phyloP scores from a whole-genome alignment of 257 asterid species.

The Jacaranda mimosifolia region DNA sequence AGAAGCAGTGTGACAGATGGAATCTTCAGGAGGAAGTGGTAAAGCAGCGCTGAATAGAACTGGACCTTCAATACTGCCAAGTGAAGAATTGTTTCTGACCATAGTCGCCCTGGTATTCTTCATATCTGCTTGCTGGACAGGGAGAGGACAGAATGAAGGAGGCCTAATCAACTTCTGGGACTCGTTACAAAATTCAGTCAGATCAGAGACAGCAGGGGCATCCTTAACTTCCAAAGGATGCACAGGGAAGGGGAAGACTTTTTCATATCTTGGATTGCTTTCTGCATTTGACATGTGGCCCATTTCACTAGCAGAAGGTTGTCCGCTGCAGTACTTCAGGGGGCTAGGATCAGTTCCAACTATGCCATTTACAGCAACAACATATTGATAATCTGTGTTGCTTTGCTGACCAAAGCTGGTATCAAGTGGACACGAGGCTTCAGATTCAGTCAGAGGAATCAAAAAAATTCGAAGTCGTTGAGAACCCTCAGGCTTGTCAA shows the following conservation, averaged over 20 bases:
- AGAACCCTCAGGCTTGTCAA: conserved; percentile 62
- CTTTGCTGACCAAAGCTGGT: conserved; percentile 48
- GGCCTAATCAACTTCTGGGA: conserved; percentile 42
- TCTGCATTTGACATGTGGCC: conserved; percentile 48
- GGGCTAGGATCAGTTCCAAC: conserved; percentile 51
- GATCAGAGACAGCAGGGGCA: conserved; percentile 44
- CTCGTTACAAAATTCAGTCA: conserved; percentile 34
- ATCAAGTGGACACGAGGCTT: conserved; percentile 45
- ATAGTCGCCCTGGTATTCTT: conserved; percentile 34
- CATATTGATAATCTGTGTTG: conserved; percentile 63
- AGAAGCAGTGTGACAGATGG: conserved; percentile 37
- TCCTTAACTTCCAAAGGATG: conserved; percentile 48
- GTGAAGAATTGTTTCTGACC: conserved; percentile 37
- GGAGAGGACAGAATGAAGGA: conserved; percentile 46
- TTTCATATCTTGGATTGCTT: conserved; percentile 42
- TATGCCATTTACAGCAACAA: conserved; percentile 71
- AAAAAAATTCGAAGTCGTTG: conserved; percentile 78
- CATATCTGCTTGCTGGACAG: conserved; percentile 46
- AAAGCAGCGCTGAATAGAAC: conserved; percentile 35
- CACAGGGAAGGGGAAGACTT: conserved; percentile 41
- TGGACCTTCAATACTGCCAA: conserved; percentile 48
- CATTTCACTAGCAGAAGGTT: conserved; percentile 42
- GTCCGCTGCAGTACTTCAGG: conserved; percentile 40
- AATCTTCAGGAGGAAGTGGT: conserved; percentile 47
- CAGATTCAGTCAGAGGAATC: conserved; percentile 66